Evolutionary conservation across 2,329 filamentous ascomycete species (phyloP).

Genomic region (Periconia sp.): DNA sequence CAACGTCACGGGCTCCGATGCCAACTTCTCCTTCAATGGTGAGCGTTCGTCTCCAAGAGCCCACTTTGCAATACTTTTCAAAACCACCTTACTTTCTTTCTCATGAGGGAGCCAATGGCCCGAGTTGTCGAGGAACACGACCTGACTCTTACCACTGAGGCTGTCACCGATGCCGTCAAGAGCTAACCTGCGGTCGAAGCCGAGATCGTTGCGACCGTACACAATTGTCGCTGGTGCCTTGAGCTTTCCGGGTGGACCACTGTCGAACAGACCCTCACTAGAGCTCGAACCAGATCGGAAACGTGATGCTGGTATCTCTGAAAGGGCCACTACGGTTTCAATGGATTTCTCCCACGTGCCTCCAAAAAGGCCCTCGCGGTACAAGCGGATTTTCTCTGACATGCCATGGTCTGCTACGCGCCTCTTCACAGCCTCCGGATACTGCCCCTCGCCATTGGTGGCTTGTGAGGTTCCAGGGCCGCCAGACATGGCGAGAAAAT

Average conservation of each 20-base stretch:
- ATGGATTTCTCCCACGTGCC: constrained; percentile 55
- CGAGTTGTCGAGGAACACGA: constrained; percentile 51
- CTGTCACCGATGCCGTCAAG: constrained; percentile 58
- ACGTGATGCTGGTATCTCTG: constrained; percentile 40
- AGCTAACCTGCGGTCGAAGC: constrained; percentile 52
- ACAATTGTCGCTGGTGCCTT: constrained; percentile 57
- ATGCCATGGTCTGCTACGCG: constrained; percentile 50
- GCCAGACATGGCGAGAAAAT: constrained; percentile 53
- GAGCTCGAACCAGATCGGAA: constrained; percentile 11
- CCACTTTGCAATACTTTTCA: constrained; percentile 45
- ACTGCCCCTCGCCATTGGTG: constrained; percentile 23
- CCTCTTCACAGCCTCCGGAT: constrained; percentile 43
- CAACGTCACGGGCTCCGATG: constrained; percentile 21
- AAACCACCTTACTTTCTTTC: constrained; percentile 43
- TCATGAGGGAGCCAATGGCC: constrained; percentile 59
- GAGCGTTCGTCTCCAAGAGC: constrained; percentile 26
- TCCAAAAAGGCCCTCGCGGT: constrained; percentile 49
- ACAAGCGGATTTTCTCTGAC: constrained; percentile 49
- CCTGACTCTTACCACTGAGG: constrained; percentile 52
- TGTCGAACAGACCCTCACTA: constrained; percentile 48
- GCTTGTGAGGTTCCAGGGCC: constrained; percentile 55
- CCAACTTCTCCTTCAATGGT: constrained; percentile 18
- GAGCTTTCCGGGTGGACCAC: constrained; percentile 49
- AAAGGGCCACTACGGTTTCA: constrained; percentile 52
- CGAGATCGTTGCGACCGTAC: constrained; percentile 56